These are phyloP conservation scores for Xylariales sp. DNA, from an alignment of 2,329 filamentous ascomycete species.

Conservation along the genomic window DNA sequence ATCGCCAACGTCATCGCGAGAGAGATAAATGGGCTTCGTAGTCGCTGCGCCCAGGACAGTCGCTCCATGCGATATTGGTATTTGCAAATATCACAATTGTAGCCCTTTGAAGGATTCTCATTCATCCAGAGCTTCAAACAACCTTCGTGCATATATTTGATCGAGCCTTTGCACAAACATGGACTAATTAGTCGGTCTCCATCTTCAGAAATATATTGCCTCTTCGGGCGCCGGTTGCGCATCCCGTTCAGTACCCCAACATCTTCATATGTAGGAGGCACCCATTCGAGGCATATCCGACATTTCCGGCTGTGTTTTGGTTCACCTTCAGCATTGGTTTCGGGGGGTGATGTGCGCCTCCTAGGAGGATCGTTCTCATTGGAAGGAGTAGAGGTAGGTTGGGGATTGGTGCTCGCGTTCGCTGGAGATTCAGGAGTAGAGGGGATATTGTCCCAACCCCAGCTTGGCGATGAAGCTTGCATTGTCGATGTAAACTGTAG, in stretches of 20 bases:
- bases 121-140: conserved; percentile 87
- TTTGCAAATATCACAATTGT: conserved; percentile 87
- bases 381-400: conserved; percentile 32
- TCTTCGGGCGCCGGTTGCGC: conserved; percentile 42
- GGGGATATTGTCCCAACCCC: conserved; percentile 32
- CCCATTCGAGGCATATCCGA: conserved; percentile 86
- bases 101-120: conserved; percentile 81
- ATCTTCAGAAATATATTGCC: conserved; percentile 45
- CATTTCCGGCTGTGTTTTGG: conserved; percentile 64
- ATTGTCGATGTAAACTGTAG: conserved; percentile 32
- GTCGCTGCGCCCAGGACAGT: conserved; percentile 77
- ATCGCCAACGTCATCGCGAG: conserved; percentile 77
- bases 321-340: conserved; percentile 36
- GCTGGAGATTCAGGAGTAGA: conserved; percentile 3
- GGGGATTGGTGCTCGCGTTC: conserved; percentile 12
- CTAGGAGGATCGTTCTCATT: conserved; percentile 37
- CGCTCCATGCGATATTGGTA: conserved; percentile 85
- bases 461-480: conserved; percentile 32
- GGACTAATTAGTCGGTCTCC: conserved; percentile 77
- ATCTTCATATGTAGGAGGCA: conserved; percentile 60
- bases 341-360: conserved; percentile 37
- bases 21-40: conserved; percentile 75
- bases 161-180: conserved; percentile 92
- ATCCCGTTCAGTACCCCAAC: conserved; percentile 47
- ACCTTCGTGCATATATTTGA: conserved; percentile 92